Base-by-base conservation (phyloP, 2,329 filamentous ascomycete species). In the Sporothrix brunneoviolacea region DNA sequence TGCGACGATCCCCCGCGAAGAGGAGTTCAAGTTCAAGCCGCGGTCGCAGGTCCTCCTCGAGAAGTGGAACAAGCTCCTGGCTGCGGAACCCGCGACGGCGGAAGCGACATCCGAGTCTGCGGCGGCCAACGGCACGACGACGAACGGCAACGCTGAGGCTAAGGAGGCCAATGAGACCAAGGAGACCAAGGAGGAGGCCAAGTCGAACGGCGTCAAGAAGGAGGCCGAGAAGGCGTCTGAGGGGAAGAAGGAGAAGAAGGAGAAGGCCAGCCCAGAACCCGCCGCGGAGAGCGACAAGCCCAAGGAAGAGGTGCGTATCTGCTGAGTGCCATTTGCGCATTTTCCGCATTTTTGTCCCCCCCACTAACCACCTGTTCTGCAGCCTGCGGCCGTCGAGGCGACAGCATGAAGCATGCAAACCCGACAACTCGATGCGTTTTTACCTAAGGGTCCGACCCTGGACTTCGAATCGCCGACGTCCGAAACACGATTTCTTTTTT, bases 11-110 rank as follows among this genome's bases (percentile, higher is more conserved):
- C 91, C 91, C 5, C 84, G 84, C 54, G 93, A 98, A 57, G 87
- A 91, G 32, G 87, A 95, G 58, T 94, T 85, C 67, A 73, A 86
- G 50, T 96, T 98, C 79, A 94, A 93, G 72, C 74, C 83, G 57
- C 85, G 93, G 46, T 91, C 89, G 32, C 78, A 86, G 57, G 75
- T 78, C 6, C 76, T 98, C 42, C 74, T 97, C n/a, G 82, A 84
- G 57, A 86, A 85, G 67, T 98, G 93, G 93, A 94, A 86, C 66
- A 85, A 86, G 65, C 77, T 89, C 32, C 75, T 97, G n/a, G 79
- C 80, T 30, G 72, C 70, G 15, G 84, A 85, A 41, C 68, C 27
- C 1, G 47, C 42, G 2, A 18, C 52, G 15, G 44, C 39, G 3
- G 24, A 22, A 67, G 66, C 9, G 62, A 70, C 10, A 63, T 65